A percentile compares a stretch with the other conserved stretches of the same genome.
These are phyloP conservation scores for Rhodomyrtus psidioides DNA, from an alignment of 441 rosid species.

Conservation along the genomic window DNA sequence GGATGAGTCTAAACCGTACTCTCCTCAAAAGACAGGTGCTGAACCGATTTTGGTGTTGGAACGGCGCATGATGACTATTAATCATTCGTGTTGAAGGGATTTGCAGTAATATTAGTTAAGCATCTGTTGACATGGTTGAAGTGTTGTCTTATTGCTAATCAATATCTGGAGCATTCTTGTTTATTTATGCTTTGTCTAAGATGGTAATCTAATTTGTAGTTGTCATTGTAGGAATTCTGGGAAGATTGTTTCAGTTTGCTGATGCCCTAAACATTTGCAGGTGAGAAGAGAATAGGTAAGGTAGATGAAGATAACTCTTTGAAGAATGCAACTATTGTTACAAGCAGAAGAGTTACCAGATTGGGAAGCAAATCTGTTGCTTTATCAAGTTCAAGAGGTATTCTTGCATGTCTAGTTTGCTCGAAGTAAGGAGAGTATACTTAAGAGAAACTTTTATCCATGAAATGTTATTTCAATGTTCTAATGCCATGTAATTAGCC, in stretches of 20 bases:
- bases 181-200: not conserved
- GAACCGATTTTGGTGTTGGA: not conserved
- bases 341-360: not conserved
- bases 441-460: not conserved
- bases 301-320: not conserved
- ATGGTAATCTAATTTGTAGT: not conserved
- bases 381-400: not conserved
- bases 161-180: not conserved
- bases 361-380: not conserved
- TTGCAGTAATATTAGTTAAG: not conserved
- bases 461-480: not conserved
- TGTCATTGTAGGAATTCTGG: not conserved
- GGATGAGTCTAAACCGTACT: not conserved
- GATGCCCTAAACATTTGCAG: not conserved
- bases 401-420: not conserved
- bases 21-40: not conserved
- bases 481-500: not conserved
- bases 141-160: not conserved
- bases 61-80: not conserved
- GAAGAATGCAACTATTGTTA: not conserved
- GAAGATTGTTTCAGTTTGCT: not conserved
- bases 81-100: not conserved
- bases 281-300: not conserved
- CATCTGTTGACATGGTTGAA: not conserved
- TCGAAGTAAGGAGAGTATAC: not conserved